Base-by-base conservation (phyloP, 75 land plant genomes). In the Sequoiadendron giganteum region DNA sequence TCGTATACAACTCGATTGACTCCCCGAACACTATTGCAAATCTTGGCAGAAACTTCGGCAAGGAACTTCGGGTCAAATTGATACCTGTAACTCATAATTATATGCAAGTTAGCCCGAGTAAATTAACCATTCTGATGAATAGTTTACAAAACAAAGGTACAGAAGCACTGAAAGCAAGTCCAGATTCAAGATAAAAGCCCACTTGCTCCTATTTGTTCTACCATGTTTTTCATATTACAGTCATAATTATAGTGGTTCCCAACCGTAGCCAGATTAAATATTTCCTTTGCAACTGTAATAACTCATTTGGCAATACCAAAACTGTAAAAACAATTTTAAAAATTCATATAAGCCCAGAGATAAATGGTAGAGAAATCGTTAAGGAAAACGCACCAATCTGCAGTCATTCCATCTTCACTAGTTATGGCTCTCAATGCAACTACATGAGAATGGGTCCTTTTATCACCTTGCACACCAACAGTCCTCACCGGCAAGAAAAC, bases 391-490 rank as follows among this genome's bases (percentile, higher is more conserved):
- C 82, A 95, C 96, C 95, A 94, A 73, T 94, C 96, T 54, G 95
- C 95, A 87, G 96, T 95, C 96, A 95, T 94, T 8, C 96, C 99
- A 92, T 98, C 99, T 89, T 98, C 94, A 87, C 99, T 96, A 58
- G 99, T 95, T 83, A 98, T 94, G 79, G 99, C 99, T 91, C 99
- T 93, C 72, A 97, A 92, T 85, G 93, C 94, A 89, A 97, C 94
- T 49, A 91, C 95, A 91, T 95, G 89, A 32, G 95, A 91, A 90
- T 97, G 96, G 21, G 99, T 97, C 77, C 99, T 92, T 86, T 92
- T 92, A 89, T 98, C 99, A 84, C 99, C 99, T 94, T 98, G 99
- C 88, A 98, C 99, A 38, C 98, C 99, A 81, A 98, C 99, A 58
- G 96, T 91, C 87, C 80, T 90, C 28, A 94, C 92, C 19, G 95